These are phyloP conservation scores for Acephala macrosclerotiorum DNA, from an alignment of 2,329 filamentous ascomycete genomes.

Conservation along the genomic window DNA sequence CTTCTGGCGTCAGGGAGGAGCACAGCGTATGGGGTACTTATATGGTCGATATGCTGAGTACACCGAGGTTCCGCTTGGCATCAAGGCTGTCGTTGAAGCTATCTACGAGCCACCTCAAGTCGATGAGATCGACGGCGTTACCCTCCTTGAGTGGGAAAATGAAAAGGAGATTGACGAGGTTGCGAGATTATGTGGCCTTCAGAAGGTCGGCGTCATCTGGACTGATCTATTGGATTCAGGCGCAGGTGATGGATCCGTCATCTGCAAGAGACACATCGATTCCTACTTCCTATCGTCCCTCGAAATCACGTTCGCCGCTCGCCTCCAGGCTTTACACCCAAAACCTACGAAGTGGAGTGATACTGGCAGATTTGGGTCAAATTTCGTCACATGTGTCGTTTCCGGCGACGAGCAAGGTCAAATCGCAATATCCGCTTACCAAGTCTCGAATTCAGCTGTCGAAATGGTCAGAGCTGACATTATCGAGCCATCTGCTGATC, in stretches of 20 bases:
- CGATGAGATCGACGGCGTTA: constrained; percentile 87
- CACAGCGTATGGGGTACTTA: constrained; percentile 86
- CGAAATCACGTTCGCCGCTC: constrained; percentile 88
- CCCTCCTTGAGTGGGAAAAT: constrained; percentile 83
- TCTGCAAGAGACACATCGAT: constrained; percentile 95
- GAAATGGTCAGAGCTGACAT: constrained; percentile 98
- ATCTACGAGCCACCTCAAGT: constrained; percentile 96
- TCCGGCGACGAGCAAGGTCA: constrained; percentile 91
- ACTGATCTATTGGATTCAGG: constrained; percentile 89
- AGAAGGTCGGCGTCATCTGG: constrained; percentile 92
- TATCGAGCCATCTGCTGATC: constrained; percentile 92
- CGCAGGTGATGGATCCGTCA: constrained; percentile 80
- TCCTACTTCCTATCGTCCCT: constrained; percentile 91
- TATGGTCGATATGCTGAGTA: constrained; percentile 95
- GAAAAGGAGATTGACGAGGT: constrained; percentile 83
- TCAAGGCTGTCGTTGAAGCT: constrained; percentile 95
- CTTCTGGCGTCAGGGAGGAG: constrained; percentile 86
- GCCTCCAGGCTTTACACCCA: constrained; percentile 86
- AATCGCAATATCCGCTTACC: constrained; percentile 90
- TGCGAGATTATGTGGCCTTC: constrained; percentile 82
- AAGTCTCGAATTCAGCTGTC: constrained; percentile 92
- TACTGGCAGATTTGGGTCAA: constrained; percentile 90
- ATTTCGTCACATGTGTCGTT: constrained; percentile 95
- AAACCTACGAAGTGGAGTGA: constrained; percentile 97
- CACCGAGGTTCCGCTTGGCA: constrained; percentile 87